Evolutionary conservation across 164 flowering plant species (phyloP).

Genomic region (Macadamia integrifolia): DNA sequence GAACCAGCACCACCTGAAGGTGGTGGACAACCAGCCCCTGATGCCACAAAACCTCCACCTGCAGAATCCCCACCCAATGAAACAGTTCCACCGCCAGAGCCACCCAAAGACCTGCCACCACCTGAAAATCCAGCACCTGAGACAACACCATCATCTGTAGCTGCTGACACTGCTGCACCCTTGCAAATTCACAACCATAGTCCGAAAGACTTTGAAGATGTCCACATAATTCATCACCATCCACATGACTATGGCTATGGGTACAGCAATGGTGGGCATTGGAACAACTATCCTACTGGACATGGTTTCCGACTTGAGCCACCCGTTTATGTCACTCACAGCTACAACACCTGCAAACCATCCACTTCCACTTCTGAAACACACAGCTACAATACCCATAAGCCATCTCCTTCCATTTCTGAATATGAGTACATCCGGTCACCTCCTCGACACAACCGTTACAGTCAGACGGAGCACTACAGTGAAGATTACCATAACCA

Average conservation of each 20-base stretch:
- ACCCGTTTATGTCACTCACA: conserved; percentile 28
- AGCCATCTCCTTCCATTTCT: conserved; percentile 15
- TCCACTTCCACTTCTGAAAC: conserved; percentile 50
- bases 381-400: conserved; percentile 28
- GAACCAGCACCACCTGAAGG: conserved; percentile 34
- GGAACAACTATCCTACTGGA: conserved; percentile 25
- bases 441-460: conserved; percentile 32
- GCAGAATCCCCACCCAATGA: conserved; percentile 37
- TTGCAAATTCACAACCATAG: conserved; percentile 20
- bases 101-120: conserved; percentile 29
- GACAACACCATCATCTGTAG: conserved; percentile 13
- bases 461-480: conserved; percentile 36
- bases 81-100: conserved; percentile 17
- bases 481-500: conserved; percentile 34
- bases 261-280: conserved; percentile 28
- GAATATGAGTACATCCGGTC: conserved; percentile 40
- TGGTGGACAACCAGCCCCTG: conserved; percentile 25
- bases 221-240: conserved; percentile 54
- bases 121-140: conserved; percentile 32
- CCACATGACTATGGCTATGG: conserved; percentile 44
- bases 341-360: conserved; percentile 52
- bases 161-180: conserved; percentile 18
- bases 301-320: conserved; percentile 22
- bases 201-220: conserved; percentile 55
- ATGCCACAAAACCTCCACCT: conserved; percentile 21